Conservation (phyloP, 768 basidiomycete genomes). For the Pleurotus pulmonarius region DNA sequence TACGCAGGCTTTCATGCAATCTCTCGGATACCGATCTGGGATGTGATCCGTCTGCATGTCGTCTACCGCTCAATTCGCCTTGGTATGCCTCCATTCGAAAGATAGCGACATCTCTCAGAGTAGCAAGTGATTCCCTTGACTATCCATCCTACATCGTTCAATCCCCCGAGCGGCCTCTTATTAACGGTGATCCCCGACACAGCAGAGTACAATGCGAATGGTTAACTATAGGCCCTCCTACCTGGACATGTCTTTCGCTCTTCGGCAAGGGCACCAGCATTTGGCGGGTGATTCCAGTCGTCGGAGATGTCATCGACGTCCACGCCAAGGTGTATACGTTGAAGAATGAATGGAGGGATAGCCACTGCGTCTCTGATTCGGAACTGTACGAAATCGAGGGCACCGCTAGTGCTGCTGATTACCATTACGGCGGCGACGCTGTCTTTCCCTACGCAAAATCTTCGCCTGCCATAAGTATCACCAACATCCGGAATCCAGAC, state of each 20-base stretch:
- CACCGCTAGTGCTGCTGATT: slow-evolving; percentile 12
- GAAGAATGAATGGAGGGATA: slow-evolving; percentile 13
- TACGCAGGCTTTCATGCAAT: slow-evolving; percentile 17
- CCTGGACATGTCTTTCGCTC: slow-evolving; percentile 15
- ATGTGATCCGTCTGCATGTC: slow-evolving; percentile 12
- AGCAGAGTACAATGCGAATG: not conserved
- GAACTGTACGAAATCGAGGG: slow-evolving; percentile 5
- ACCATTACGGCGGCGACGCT: slow-evolving; percentile 12
- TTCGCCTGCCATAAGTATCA: too few relatives aligned
- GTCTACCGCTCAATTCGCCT: not conserved
- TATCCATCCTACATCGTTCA: not conserved
- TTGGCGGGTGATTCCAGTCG: slow-evolving; percentile 7
- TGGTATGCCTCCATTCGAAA: not conserved
- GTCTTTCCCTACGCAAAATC: not conserved
- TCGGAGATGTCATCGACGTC: too few relatives aligned
- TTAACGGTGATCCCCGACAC: too few relatives aligned
- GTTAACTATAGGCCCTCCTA: slow-evolving; percentile 14
- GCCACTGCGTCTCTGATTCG: slow-evolving; percentile 8
- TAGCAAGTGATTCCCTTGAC: not conserved
- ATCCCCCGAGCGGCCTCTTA: not conserved
- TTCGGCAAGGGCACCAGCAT: slow-evolving; percentile 13
- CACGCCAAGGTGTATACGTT: not conserved
- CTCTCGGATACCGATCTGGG: slow-evolving; percentile 15
- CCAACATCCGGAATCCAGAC: too few relatives aligned
- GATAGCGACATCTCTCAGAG: not conserved